These are phyloP conservation scores for Conoideocrella luteorostrata DNA, from an alignment of 2,329 filamentous ascomycete genomes.

Conservation along the genomic window DNA sequence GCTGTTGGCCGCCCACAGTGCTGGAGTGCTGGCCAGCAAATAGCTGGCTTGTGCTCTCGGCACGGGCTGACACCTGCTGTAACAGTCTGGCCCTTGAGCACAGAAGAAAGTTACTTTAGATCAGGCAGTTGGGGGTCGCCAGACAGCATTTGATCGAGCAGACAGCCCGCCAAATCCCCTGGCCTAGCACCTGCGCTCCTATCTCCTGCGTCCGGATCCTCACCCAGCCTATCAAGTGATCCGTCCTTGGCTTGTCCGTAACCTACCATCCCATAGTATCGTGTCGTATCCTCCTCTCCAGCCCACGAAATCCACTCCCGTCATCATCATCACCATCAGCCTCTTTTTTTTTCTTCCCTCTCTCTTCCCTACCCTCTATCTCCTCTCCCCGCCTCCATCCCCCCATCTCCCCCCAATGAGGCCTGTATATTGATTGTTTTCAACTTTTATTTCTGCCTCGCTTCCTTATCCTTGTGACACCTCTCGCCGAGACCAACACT, in stretches of 20 bases:
- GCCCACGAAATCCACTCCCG: conserved; percentile 7
- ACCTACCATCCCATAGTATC: neutral
- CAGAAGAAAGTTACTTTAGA: too few species aligned
- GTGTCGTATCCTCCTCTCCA: conserved; percentile 1
- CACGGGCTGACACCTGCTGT: too few species aligned
- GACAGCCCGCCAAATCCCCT: neutral
- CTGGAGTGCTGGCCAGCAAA: too few species aligned
- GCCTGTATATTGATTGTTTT: conserved; percentile 30
- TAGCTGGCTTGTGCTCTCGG: too few species aligned
- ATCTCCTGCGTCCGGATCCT: neutral
- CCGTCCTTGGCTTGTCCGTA: neutral
- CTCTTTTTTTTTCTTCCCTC: conserved; percentile 18
- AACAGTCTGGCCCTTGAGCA: too few species aligned
- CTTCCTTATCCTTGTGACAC: conserved; percentile 8
- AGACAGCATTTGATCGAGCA: too few species aligned
- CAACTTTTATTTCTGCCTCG: conserved; percentile 23
- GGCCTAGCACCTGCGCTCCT: neutral
- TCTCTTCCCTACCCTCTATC: conserved; percentile 20
- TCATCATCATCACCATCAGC: conserved; percentile 16
- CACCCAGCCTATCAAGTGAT: conserved; percentile 1
- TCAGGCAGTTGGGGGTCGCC: too few species aligned
- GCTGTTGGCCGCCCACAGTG: too few species aligned
- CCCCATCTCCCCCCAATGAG: conserved; percentile 19
- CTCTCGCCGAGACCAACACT: conserved; percentile 1
- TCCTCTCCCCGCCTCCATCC: conserved; percentile 7